A percentile compares a stretch with the other conserved stretches of the same genome.
These are phyloP conservation scores for Boletus insuetus DNA, from an alignment of 768 basidiomycete genomes.

Conservation along the genomic window DNA sequence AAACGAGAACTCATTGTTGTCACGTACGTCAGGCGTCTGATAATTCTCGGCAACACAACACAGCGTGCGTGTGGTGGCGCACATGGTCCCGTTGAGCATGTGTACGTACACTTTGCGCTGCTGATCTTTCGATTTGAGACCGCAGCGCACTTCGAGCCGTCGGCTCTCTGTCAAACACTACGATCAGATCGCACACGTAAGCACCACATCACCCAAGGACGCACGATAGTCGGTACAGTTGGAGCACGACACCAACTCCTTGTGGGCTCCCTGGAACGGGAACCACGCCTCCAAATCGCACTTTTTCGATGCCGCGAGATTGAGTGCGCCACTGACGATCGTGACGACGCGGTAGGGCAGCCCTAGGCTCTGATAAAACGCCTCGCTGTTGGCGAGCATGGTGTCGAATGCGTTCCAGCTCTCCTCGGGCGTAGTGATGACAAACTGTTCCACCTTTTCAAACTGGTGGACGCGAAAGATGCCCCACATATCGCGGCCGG, in stretches of 20 bases:
- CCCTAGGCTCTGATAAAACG: constrained; percentile 93
- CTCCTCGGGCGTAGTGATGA: constrained; percentile 90
- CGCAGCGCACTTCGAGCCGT: constrained; percentile 89
- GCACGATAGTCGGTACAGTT: constrained; percentile 99
- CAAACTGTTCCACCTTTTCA: constrained; percentile 98
- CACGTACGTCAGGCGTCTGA: constrained; percentile 85
- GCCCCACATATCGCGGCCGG: constrained; percentile 98
- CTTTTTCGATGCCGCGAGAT: constrained; percentile 96
- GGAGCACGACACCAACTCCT: constrained; percentile 96
- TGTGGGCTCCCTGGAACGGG: constrained; percentile 94
- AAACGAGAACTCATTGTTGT: neutral
- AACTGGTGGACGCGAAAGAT: constrained; percentile 99
- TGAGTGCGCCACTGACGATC: constrained; percentile 95
- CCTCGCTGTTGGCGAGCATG: constrained; percentile 90
- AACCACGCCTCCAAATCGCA: constrained; percentile 99
- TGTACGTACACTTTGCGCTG: constrained; percentile 93
- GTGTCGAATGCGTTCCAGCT: constrained; percentile 92
- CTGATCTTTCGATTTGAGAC: constrained; percentile 88
- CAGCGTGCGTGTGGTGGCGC: constrained; percentile 93
- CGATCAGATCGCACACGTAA: no score
- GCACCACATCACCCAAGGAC: constrained; percentile 23
- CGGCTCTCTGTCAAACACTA: constrained; percentile 66
- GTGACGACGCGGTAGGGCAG: constrained; percentile 90
- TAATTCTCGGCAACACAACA: constrained; percentile 99
- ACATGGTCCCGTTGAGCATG: constrained; percentile 98